Evolutionary conservation across 495 filamentous ascomycete species (phyloP).

Genomic region (Podospora anserina): DNA sequence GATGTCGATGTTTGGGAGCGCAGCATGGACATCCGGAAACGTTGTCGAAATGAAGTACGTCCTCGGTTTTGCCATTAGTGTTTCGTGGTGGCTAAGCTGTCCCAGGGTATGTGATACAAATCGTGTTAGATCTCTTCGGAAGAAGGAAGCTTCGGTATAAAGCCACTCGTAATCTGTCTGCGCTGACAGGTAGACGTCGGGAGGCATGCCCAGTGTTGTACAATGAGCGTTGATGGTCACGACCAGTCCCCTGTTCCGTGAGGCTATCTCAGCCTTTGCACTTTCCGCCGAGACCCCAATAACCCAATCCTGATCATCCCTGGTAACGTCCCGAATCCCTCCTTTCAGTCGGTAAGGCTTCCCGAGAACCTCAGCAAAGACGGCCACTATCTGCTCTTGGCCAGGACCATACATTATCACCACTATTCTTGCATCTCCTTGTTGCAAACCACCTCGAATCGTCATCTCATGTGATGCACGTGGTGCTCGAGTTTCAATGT

Average conservation of each 20-base stretch:
- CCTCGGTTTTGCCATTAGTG: conserved; percentile 67
- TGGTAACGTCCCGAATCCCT: conserved; percentile 49
- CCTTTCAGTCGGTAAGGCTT: conserved; percentile 59
- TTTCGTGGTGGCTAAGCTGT: conserved; percentile 69
- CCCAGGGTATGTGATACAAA: conserved; percentile 75
- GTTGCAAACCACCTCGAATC: conserved; percentile 37
- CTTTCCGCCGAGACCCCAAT: conserved; percentile 55
- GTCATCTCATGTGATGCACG: conserved; percentile 27
- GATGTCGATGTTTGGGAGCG: conserved; percentile 80
- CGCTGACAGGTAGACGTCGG: conserved; percentile 59
- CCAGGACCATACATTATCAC: conserved; percentile 60
- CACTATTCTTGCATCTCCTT: conserved; percentile 51
- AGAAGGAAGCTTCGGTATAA: conserved; percentile 66
- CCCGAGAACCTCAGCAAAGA: conserved; percentile 66
- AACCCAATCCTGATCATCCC: conserved; percentile 51
- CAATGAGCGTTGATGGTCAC: conserved; percentile 71
- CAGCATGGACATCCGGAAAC: conserved; percentile 78
- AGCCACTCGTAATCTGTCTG: conserved; percentile 79
- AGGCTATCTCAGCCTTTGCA: conserved; percentile 51
- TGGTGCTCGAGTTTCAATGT: conserved; percentile 31
- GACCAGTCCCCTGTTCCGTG: conserved; percentile 48
- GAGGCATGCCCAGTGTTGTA: conserved; percentile 64
- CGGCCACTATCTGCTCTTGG: conserved; percentile 62
- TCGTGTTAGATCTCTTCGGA: conserved; percentile 69
- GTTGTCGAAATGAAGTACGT: conserved; percentile 84